Base-by-base conservation (phyloP, 805 yeast species). In the Debaryomyces hansenii region DNA sequence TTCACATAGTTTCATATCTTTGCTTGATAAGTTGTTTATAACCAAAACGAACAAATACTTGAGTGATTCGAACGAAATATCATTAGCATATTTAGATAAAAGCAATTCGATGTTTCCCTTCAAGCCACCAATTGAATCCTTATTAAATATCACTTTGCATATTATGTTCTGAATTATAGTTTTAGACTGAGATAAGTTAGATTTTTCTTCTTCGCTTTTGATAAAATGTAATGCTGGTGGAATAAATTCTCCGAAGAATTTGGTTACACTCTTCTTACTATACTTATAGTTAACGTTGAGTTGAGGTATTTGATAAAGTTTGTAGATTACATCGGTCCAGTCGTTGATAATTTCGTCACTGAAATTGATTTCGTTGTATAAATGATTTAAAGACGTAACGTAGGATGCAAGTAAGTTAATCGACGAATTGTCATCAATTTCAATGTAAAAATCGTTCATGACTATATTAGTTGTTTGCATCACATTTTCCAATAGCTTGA, bases 1-100 rank as follows among this genome's bases (percentile, higher is more conserved):
- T 59, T 85, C 89, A 38, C 84, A 65, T 2, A 68, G 57, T 0
- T 55, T 41, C 27, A 74, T 62, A 40, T 75, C 71, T 39, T 49
- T 68, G 43, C 45, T 61, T 41, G 59, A 72, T 51, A 49, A 64
- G 40, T 42, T 64, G 36, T 56, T 57, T 42, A 64, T 70, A 55
- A 54, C 63, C 45, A 56, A 49, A 50, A 24, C 52, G 55, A 46
- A 77, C 36, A 55, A 62, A 42, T 14, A 47, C 24, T 21, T 47
- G 5, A 53, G 48, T 16, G 53, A 59, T 16, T n/a, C 44, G 20
- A 36, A 10, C 44, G 45, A 38, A 44, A 49, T 16, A 29, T 45
- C 38, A 10, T 36, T 34, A 33, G 43, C 10, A 27, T 51, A 36
- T 45, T 59, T 44, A 40, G 63, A 62, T 11, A 72, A 43, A 10